Percentiles rank a stretch among this genome's conserved stretches.
These are phyloP conservation scores for Aspergillus steynii DNA, from an alignment of 495 filamentous ascomycete species.

Conservation along the genomic window DNA sequence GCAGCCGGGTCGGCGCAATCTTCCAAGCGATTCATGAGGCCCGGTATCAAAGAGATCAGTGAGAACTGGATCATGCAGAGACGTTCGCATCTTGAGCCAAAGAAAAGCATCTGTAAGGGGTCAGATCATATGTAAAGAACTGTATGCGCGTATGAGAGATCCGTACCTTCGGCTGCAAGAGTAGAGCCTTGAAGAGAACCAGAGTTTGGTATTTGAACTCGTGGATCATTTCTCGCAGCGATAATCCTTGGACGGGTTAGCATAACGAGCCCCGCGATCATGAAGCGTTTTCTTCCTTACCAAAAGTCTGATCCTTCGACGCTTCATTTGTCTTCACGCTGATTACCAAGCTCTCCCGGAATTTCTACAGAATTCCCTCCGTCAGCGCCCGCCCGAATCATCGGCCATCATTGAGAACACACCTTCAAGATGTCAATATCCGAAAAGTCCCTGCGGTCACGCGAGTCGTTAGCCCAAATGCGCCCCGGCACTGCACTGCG, in stretches of 20 bases:
- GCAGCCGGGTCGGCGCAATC: constrained; percentile 92
- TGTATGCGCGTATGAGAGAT: background rate
- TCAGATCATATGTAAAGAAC: constrained; percentile 4
- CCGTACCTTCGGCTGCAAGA: constrained; percentile 90
- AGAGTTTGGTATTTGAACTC: constrained; percentile 93
- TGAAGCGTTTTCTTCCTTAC: constrained; percentile 39
- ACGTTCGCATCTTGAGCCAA: constrained; percentile 89
- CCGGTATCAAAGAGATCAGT: constrained; percentile 89
- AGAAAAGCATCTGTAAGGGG: constrained; percentile 85
- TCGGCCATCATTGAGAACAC: constrained; percentile 21
- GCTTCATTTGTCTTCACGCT: constrained; percentile 67
- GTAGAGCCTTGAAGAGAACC: constrained; percentile 87
- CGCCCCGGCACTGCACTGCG: background rate
- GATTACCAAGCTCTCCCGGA: constrained; percentile 81
- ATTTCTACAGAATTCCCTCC: constrained; percentile 55
- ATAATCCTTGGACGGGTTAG: constrained; percentile 58
- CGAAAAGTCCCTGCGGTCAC: constrained; percentile 60
- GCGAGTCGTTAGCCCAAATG: constrained; percentile 21
- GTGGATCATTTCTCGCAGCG: constrained; percentile 85
- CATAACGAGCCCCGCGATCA: background rate
- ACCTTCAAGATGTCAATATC: constrained; percentile 73
- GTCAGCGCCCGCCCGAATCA: constrained; percentile 15
- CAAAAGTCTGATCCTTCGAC: constrained; percentile 83
- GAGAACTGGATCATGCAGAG: constrained; percentile 99
- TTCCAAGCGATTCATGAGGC: constrained; percentile 78